Base-by-base conservation (phyloP, 768 basidiomycete genomes). In the Mrakia blollopis region DNA sequence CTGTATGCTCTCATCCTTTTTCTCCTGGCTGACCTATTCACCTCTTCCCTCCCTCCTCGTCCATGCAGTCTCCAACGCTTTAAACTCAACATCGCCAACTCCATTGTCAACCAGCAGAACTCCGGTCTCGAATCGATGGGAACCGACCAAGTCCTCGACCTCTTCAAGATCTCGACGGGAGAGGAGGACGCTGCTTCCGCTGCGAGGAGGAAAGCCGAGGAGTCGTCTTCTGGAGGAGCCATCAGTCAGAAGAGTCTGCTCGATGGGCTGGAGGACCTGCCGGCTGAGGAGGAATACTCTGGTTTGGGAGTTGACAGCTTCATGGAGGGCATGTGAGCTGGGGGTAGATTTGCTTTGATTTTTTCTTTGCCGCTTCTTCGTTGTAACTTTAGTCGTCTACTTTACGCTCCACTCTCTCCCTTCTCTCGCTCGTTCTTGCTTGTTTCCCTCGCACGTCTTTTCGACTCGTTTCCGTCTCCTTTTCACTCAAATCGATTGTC, bases 91-190 rank as follows among this genome's bases (percentile, higher is more conserved):
- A 96, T 99, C 80, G 97, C 97, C 41, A 91, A 93, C 80, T 94
- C 97, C 11, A 90, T 99, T 77, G 93, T 99, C 70, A 98, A 93
- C 1, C 95, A 99, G 83, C 95, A 99, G 83, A 99, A 99, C 82
- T 88, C 96, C 0, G 94, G 93, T 30, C 85, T 99, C 68, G 86
- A 90, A 1, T 93, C 93, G 2, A 98, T 99, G 95, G 95, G 96
- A 81, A 98, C 97, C 0, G 94, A 98, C 82, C 89, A 94, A 74
- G 95, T 99, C 32, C 86, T 99, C 35, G 97, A 98, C 83, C 87
- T 99, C 52, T 98, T 99, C 87, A 89, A 83, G 73, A 81, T 82
- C 25, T 81, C 89, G 14, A 85, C 86, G 54, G 91, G 92, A 73
- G 92, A 92, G 77, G 92, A 93, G 78, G 88, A 88, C 32, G 86